Base-by-base conservation (phyloP, 1,139 yeast species). In the Taphrina deformans region DNA sequence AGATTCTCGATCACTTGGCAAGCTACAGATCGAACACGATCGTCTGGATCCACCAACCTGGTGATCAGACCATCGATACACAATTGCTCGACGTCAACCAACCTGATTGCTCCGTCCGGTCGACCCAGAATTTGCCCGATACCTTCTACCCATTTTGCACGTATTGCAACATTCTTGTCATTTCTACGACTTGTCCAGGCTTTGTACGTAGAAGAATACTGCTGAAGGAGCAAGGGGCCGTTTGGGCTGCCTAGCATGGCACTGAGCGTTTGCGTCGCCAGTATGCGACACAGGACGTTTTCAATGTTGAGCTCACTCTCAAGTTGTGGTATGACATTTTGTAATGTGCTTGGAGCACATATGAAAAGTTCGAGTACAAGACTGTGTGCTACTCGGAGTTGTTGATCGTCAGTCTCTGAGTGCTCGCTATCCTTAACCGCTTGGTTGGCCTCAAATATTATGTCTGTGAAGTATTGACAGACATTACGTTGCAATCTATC, bases 401-500 rank as follows among this genome's bases (percentile, higher is more conserved):
- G 82, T 33, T 79, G 82, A 2, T 81, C 78, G 27, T 74, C 75
- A 26, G 70, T 73, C 16, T 66, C 67, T 16, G 76, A 77, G 24
- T 72, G 73, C 4, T 72, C 73, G 9, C 71, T 72, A 0, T 71
- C 73, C 41, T 29, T 21, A 9, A 4, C 26, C 23, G 33, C 45
- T n/a, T 26, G 38, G 29, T 74, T 74, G 10, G 77, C 70, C 16
- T 74, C 71, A 55, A 68, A 69, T 55, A 91, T 75, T 69, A 86
- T 79, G 72, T 89, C 96, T 0, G 96, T 86, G 70, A 90, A 88
- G 71, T 86, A 87, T 72, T 87, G 92, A 3, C 96, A 89, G 31
- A 89, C 80, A 69, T 85, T 85, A 69, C 96, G 82, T 12, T 95
- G 84, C 82, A 92, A 81, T 68, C 92, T 79, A 70, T 89, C 96